Evolutionary conservation across 352 stramenopile genomes (phyloP).

Genomic region (Phytophthora pinifolia): DNA sequence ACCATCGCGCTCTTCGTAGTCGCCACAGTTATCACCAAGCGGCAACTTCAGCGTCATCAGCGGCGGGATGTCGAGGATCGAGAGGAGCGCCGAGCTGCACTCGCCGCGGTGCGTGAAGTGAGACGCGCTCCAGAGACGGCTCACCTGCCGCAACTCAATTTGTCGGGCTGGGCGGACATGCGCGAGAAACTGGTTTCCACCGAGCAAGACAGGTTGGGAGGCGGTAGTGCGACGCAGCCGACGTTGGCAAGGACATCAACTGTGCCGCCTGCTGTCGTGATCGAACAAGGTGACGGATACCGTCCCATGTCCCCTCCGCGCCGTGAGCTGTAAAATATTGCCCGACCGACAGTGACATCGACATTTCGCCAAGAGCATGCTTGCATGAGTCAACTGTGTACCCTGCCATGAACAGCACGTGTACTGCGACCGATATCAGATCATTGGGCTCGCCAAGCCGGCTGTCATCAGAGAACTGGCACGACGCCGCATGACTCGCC

Average conservation of each 20-base stretch:
- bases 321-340: slow-evolving; percentile 25
- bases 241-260: slow-evolving; percentile 23
- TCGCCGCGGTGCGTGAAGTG: slow-evolving; percentile 12
- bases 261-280: slow-evolving; percentile 8
- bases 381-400: slow-evolving; percentile 54
- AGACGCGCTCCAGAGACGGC: slow-evolving; percentile 16
- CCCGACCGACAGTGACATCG: slow-evolving; percentile 2
- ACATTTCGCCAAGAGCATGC: slow-evolving; percentile 43
- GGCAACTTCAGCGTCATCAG: slow-evolving; percentile 21
- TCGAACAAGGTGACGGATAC: slow-evolving; percentile 47
- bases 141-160: slow-evolving; percentile 35
- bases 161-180: slow-evolving; percentile 55
- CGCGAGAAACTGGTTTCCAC: slow-evolving; percentile 45
- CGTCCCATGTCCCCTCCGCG: slow-evolving; percentile 26
- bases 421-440: slow-evolving; percentile 54
- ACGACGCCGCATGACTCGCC: slow-evolving; percentile 52
- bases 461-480: background rate
- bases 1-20: slow-evolving; percentile 33
- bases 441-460: slow-evolving; percentile 33
- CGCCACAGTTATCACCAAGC: slow-evolving; percentile 21
- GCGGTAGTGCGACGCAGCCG: slow-evolving; percentile 6
- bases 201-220: slow-evolving; percentile 24
- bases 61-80: slow-evolving; percentile 15
- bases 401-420: slow-evolving; percentile 67
- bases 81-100: slow-evolving; percentile 9